Evolutionary conservation across 139 green algal species (phyloP), one percentile per base, ranked within the genome.

Genomic region (Tetradesmus lagerheimii): DNA sequence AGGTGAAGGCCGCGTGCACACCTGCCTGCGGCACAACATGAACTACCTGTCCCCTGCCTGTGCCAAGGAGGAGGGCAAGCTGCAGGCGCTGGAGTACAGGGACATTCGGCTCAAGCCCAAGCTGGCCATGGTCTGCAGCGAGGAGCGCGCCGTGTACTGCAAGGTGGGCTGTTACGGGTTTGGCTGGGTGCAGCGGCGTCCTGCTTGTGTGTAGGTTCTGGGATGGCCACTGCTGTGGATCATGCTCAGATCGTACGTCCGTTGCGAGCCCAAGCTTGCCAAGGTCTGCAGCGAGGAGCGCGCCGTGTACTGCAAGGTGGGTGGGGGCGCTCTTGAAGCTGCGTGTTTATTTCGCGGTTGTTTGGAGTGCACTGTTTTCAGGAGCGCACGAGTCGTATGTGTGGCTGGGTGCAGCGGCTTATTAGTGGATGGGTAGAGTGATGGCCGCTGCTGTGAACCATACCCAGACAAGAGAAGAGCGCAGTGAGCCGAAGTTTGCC

Each of bases 101-200:
- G 93, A 95, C 75, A 94, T 97, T 8, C 92, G 96, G 29, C 92
- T 98, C 89, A 82, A 91, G 25, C 95, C 96, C 4, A 95, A 94
- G 90, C 92, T 98, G 45, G 93, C 93, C 71, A 96, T 97, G 84
- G 83, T 94, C 23, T 98, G 96, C 93, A 95, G 92, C 1, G 93
- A 96, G 80, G 96, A 98, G 92, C 94, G 95, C 83, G 90, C 92
- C 0, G 92, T 96, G 5, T 98, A 96, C 92, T 98, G 96, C 95
- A 95, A 96, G 85, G 92, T 94, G 67, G 43, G 92, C 25, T n/a
- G 1, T 74, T 14, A 5, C 25, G 62, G 25, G 29, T 34, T n/a
- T 8, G 5, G 25, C 23, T 34, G 25, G 62, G 23, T 74, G 23
- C n/a, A n/a, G n/a, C n/a, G n/a, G n/a, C n/a, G n/a, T 8, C 15